Evolutionary conservation across 176 grass and related monocot species (phyloP).

Genomic region (Juncus effusus): DNA sequence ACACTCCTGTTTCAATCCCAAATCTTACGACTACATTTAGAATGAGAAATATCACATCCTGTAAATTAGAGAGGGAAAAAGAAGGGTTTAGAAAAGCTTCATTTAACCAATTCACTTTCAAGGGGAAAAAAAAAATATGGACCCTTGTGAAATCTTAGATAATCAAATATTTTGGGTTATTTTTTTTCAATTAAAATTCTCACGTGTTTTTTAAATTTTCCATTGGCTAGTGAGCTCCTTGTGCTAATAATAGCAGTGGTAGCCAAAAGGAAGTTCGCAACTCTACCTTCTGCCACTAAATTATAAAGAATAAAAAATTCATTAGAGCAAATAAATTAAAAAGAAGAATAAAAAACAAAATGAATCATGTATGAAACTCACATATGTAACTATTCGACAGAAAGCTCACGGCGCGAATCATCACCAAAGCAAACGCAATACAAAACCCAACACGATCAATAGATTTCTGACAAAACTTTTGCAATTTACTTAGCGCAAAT

Average conservation of each 20-base stretch:
- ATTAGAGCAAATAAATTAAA: slow-evolving; percentile 45
- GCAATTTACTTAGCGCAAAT: slow-evolving; percentile 35
- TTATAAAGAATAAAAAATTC: slow-evolving; percentile 17
- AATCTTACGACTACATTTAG: slow-evolving; percentile 58
- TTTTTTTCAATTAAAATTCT: slow-evolving; percentile 32
- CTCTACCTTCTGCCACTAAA: slow-evolving; percentile 87
- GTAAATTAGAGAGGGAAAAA: slow-evolving; percentile 22
- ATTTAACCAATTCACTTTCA: slow-evolving; percentile 2
- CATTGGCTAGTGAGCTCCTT: slow-evolving; percentile 42
- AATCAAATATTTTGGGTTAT: slow-evolving; percentile 1
- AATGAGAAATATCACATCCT: slow-evolving; percentile 78
- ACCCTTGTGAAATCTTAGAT: neutral
- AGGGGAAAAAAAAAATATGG: too few relatives aligned
- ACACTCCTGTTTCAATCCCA: slow-evolving; percentile 78
- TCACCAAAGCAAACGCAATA: slow-evolving; percentile 55
- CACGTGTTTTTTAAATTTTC: slow-evolving; percentile 53
- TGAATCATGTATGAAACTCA: slow-evolving; percentile 34
- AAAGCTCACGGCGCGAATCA: slow-evolving; percentile 80
- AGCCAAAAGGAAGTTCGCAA: slow-evolving; percentile 84
- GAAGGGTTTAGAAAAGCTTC: slow-evolving; percentile 30
- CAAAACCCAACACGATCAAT: slow-evolving; percentile 32
- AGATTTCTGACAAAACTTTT: slow-evolving; percentile 17
- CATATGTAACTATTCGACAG: slow-evolving; percentile 99
- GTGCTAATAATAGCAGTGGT: slow-evolving; percentile 55
- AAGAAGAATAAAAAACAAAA: slow-evolving; percentile 9